These are phyloP conservation scores for Pichia sp. DNA, from an alignment of 1,139 yeast genomes.

Conservation along the genomic window DNA sequence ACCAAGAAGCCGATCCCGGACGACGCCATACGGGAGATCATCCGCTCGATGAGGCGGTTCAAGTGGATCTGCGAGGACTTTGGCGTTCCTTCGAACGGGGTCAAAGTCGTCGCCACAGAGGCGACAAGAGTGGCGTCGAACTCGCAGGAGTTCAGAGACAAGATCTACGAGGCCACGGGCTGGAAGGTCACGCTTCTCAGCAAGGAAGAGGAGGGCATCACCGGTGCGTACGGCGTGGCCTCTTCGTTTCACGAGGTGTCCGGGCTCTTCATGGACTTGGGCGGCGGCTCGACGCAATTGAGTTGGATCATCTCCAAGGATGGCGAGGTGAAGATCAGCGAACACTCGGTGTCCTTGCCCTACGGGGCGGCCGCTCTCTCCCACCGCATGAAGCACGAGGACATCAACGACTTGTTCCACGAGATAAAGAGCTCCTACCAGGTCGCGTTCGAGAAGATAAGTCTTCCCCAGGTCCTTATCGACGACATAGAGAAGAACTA, in stretches of 20 bases:
- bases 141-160: conserved; percentile 48
- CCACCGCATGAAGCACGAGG: conserved; percentile 46
- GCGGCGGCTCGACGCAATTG: conserved; percentile 61
- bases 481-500: conserved; percentile 47
- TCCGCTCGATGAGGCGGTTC: conserved; percentile 57
- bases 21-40: conserved; percentile 50
- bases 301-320: conserved; percentile 57
- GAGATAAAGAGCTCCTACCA: conserved; percentile 46
- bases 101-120: conserved; percentile 62
- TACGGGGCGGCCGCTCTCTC: conserved; percentile 65
- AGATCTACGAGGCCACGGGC: conserved; percentile 49
- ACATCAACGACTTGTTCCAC: conserved; percentile 39
- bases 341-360: conserved; percentile 55
- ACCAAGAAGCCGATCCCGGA: conserved; percentile 50
- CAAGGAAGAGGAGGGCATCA: conserved; percentile 56
- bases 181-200: conserved; percentile 57
- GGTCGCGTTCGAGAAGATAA: conserved; percentile 43
- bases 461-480: conserved; percentile 38
- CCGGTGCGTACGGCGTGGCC: conserved; percentile 65
- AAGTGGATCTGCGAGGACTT: conserved; percentile 61
- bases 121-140: conserved; percentile 63
- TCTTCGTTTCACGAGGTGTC: conserved; percentile 58
- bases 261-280: conserved; percentile 63
- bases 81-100: conserved; percentile 55
- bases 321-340: conserved; percentile 51